Evolutionary conservation across 2,329 filamentous ascomycete species (phyloP).

Genomic region (Juglanconis juglandina): DNA sequence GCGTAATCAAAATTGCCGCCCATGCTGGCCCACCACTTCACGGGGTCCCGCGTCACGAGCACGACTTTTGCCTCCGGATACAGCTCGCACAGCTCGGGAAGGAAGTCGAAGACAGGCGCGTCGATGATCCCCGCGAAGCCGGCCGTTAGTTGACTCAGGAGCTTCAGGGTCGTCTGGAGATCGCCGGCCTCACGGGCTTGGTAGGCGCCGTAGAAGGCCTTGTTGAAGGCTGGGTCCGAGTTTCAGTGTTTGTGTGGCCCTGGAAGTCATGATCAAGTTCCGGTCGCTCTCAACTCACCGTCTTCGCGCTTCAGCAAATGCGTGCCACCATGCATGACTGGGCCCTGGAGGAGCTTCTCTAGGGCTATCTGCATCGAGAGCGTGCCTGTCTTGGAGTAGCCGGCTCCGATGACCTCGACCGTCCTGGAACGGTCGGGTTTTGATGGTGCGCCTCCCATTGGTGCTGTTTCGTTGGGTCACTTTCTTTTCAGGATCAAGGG

Average conservation of each 20-base stretch:
- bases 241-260: background rate
- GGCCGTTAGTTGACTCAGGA: slow-evolving; percentile 27
- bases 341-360: background rate
- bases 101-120: slow-evolving; percentile 33
- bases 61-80: slow-evolving; percentile 43
- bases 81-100: slow-evolving; percentile 38
- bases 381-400: background rate
- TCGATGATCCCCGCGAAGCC: slow-evolving; percentile 42
- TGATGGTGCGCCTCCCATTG: slow-evolving; percentile 1
- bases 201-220: slow-evolving; percentile 18
- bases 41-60: slow-evolving; percentile 29
- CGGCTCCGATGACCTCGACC: background rate
- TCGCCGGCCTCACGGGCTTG: slow-evolving; percentile 22
- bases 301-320: background rate
- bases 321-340: slow-evolving; percentile 2
- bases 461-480: too few species aligned
- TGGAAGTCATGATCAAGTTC: background rate
- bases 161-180: slow-evolving; percentile 16
- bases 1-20: background rate
- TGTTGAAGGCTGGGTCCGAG: background rate
- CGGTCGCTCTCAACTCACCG: background rate
- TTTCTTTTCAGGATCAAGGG: too few species aligned
- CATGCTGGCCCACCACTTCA: slow-evolving; percentile 28
- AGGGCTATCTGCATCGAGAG: background rate
- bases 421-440: background rate